These are phyloP conservation scores for Wallacemonas sp. DNA, from an alignment of 208 protist genomes.

Conservation along the genomic window DNA sequence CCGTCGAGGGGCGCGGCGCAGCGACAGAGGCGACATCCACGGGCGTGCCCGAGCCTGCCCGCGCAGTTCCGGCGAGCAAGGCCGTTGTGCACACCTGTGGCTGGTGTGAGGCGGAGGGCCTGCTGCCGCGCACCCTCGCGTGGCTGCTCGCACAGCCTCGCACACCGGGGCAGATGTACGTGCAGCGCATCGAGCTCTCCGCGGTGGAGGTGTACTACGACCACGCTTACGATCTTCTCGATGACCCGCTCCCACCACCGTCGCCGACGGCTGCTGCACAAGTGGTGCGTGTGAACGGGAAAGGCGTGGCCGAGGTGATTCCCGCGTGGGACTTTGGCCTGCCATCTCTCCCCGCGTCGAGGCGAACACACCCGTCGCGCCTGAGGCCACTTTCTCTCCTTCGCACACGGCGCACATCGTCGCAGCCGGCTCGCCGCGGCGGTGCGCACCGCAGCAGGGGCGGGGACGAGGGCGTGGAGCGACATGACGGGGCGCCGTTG, in stretches of 20 bases:
- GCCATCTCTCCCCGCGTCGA: neutral
- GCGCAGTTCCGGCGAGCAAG: neutral
- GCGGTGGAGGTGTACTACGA: slow-evolving; percentile 49
- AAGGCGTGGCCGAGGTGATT: neutral
- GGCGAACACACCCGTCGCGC: neutral
- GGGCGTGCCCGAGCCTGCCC: neutral
- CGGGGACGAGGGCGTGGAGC: neutral
- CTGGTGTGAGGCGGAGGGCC: slow-evolving; percentile 18
- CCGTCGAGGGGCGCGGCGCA: neutral
- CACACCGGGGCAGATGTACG: neutral
- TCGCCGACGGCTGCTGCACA: neutral
- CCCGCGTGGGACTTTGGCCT: slow-evolving; percentile 1
- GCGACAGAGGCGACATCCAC: neutral
- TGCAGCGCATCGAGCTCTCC: slow-evolving; percentile 28
- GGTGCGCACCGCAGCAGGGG: neutral
- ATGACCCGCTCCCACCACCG: neutral
- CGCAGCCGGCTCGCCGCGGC: neutral
- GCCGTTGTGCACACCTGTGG: neutral
- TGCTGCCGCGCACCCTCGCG: slow-evolving; percentile 38
- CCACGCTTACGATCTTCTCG: slow-evolving; percentile 38
- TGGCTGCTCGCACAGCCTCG: slow-evolving; percentile 34
- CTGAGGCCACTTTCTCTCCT: neutral
- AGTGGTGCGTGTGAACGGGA: neutral
- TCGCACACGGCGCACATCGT: neutral
- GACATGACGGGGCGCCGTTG: no score